Percentiles rank a stretch among this genome's conserved stretches.
These are phyloP conservation scores for Nicotiana benthamiana DNA, from an alignment of 257 asterid species.

Conservation along the genomic window DNA sequence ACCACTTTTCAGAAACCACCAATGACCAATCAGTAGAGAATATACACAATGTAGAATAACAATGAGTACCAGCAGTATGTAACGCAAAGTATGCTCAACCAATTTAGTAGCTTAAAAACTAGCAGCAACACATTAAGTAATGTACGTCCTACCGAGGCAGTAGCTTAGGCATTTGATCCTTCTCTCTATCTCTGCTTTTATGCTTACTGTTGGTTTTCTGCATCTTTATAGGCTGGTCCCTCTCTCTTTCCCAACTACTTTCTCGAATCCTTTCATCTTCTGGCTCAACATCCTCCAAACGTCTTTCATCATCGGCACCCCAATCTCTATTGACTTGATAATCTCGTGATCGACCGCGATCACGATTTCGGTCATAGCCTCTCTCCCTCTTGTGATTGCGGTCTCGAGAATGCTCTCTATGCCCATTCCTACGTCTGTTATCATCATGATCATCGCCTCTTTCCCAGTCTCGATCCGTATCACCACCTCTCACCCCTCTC, in stretches of 20 bases:
- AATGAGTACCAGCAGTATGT: not conserved
- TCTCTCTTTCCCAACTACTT: conserved; percentile 44
- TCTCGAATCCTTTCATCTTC: conserved; percentile 47
- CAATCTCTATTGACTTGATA: conserved; percentile 41
- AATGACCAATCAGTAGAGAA: not conserved
- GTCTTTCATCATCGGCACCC: conserved; percentile 30
- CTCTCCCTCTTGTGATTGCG: conserved; percentile 41
- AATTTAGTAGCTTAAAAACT: not conserved
- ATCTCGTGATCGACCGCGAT: conserved; percentile 41
- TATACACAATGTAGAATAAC: not conserved
- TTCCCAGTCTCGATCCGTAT: conserved; percentile 48
- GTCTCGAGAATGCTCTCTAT: conserved; percentile 44
- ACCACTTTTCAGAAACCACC: not conserved
- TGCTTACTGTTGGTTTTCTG: conserved; percentile 40
- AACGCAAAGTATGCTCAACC: not conserved
- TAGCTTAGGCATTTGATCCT: conserved; percentile 28
- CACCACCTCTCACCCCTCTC: conserved; percentile 32
- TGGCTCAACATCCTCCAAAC: conserved; percentile 31
- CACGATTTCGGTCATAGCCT: conserved; percentile 32
- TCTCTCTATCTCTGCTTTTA: conserved; percentile 38
- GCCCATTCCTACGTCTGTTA: conserved; percentile 37
- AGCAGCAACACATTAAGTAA: conserved; percentile 3
- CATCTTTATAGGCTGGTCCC: conserved; percentile 36
- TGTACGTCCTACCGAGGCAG: conserved; percentile 31
- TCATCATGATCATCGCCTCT: conserved; percentile 35